Evolutionary conservation across 805 yeast genomes (phyloP).

Genomic region (Cyberlindnera xylosilytica): DNA sequence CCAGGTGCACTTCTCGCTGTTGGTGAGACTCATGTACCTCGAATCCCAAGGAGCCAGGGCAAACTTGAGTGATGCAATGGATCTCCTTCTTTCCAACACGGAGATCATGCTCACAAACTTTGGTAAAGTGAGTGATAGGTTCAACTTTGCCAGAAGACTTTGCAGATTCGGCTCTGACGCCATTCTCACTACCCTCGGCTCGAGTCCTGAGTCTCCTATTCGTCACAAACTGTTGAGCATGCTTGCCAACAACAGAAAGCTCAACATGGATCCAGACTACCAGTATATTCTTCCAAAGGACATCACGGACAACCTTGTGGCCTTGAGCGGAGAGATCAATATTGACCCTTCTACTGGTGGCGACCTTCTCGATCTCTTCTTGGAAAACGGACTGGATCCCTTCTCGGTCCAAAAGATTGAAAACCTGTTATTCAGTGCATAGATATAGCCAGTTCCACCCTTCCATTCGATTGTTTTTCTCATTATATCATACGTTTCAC

Average conservation of each 20-base stretch:
- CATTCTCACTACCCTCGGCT: slow-evolving; percentile 4
- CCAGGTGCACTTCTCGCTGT: slow-evolving; percentile 13
- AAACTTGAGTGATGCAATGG: slow-evolving; percentile 1
- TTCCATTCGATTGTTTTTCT: too few species aligned
- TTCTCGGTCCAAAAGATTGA: slow-evolving; percentile 10
- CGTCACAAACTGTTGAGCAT: slow-evolving; percentile 2
- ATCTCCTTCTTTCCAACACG: slow-evolving; percentile 3
- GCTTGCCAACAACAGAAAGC: neutral
- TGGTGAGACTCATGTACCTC: slow-evolving; percentile 10
- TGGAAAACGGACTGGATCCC: slow-evolving; percentile 9
- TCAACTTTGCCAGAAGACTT: slow-evolving; percentile 3
- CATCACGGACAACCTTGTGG: slow-evolving; percentile 2
- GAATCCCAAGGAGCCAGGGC: slow-evolving; percentile 4
- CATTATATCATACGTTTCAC: neutral
- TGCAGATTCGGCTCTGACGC: slow-evolving; percentile 8
- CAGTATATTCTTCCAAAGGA: slow-evolving; percentile 12
- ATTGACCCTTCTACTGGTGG: neutral
- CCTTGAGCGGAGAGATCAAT: slow-evolving; percentile 3
- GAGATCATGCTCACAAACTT: slow-evolving; percentile 7
- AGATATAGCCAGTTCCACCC: neutral
- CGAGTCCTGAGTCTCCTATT: slow-evolving; percentile 1
- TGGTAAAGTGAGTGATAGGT: slow-evolving; percentile 6
- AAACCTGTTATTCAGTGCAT: slow-evolving; percentile 3
- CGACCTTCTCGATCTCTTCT: slow-evolving; percentile 5
- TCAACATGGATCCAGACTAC: slow-evolving; percentile 4